Base-by-base conservation (phyloP, 129 eudicot species). In the Pulicaria dysenterica region DNA sequence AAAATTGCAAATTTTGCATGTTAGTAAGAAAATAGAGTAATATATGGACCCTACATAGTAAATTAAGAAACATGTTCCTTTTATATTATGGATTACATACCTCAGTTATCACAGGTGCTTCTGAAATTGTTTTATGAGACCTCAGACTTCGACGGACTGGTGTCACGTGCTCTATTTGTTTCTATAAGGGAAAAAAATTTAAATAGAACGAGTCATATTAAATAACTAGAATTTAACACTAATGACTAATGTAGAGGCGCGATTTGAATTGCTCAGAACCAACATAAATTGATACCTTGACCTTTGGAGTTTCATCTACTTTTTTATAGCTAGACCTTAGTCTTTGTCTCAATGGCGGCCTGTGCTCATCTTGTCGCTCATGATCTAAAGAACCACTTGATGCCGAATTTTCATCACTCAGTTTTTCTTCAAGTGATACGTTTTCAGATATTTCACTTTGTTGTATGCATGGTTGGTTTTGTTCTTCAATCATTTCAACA, bases 61-160 rank as follows among this genome's bases (percentile, higher is more conserved):
- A 53, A 10, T 3, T 73, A 17, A 37, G 34, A 73, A 48, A 60
- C 61, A 36, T 37, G 15, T 5, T 45, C 6, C 12, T 15, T 19
- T 36, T 58, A 37, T 36, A 12, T 12, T 19, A 61, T 36, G 54
- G 5, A 67, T 47, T 15, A 8, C 5, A 37, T 80, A 80, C 84
- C 80, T 74, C 62, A 34, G 7, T 59, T 66, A 16, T 24, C 34
- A 36, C 64, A 74, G 65, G 67, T 74, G 68, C 69, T 41, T 68
- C 80, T 53, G 67, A 64, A 80, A 36, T 11, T 61, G 84, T 19
- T 42, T 50, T 80, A 63, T 39, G 60, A 80, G 69, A 57, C 67
- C 84, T 80, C 53, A 42, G 36, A 73, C 46, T 75, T 69, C 80
- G 77, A 24, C 84, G 67, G 34, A 80, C 80, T 0, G 80, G 83